These are phyloP conservation scores for Citrullus amarus DNA, from an alignment of 306 rosid species.

Conservation along the genomic window DNA sequence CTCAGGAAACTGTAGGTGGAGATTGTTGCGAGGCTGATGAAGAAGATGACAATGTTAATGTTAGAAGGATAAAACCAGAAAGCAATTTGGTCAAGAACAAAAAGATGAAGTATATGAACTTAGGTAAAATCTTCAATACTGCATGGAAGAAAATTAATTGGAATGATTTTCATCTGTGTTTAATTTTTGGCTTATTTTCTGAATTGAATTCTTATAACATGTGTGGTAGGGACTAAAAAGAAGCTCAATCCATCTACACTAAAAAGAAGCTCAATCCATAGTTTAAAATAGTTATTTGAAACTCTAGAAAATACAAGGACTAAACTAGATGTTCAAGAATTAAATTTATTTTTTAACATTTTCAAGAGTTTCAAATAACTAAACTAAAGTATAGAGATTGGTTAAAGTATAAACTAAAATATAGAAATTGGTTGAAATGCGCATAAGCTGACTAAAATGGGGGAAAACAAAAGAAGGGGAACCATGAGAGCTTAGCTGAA, in stretches of 20 bases:
- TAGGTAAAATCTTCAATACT: slow-evolving; percentile 22
- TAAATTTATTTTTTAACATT: no score
- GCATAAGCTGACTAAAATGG: no score
- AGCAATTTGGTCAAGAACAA: slow-evolving; percentile 28
- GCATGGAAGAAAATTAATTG: background rate
- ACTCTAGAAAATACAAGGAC: no score
- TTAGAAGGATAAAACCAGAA: slow-evolving; percentile 15
- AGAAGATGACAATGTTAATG: slow-evolving; percentile 3
- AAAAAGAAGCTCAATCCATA: background rate
- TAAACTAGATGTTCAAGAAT: no score
- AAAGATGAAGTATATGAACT: slow-evolving; percentile 29
- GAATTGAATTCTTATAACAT: background rate
- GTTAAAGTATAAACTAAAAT: no score
- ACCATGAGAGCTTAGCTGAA: no score
- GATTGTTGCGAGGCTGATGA: slow-evolving; percentile 11
- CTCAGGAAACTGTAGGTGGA: slow-evolving; percentile 12
- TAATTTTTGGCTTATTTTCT: background rate
- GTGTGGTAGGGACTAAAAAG: background rate
- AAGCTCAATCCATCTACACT: no score
- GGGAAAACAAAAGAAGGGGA: no score
- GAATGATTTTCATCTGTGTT: background rate
- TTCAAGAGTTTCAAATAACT: no score
- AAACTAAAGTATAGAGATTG: no score
- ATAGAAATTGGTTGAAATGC: no score
- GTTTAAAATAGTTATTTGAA: no score